Conservation (phyloP, 225 moss, liverwort and hornwort genomes). For the Sphagnum contortum region DNA sequence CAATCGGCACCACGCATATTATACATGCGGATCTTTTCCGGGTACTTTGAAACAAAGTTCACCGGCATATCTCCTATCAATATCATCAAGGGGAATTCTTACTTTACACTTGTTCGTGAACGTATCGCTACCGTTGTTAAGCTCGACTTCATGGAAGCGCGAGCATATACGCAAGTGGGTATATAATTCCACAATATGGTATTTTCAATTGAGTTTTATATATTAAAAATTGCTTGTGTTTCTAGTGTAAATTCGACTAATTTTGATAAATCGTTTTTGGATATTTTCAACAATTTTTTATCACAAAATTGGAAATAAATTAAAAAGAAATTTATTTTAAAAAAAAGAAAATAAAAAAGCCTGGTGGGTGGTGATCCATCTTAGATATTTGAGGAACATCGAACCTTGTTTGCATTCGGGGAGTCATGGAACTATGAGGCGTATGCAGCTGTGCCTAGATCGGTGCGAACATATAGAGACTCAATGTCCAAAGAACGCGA, state of each 20-base stretch:
- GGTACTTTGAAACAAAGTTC: constrained; percentile 55
- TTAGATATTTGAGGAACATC: constrained; percentile 79
- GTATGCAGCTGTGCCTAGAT: constrained; percentile 58
- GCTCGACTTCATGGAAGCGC: constrained; percentile 52
- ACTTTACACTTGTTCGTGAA: constrained; percentile 49
- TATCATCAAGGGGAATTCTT: constrained; percentile 64
- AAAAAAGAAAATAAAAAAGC: too few relatives aligned
- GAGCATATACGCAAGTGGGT: constrained; percentile 53
- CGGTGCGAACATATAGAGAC: constrained; percentile 58
- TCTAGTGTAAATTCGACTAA: too few relatives aligned
- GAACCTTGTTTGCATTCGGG: constrained; percentile 59
- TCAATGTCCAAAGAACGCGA: constrained; percentile 79
- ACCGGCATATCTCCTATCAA: constrained; percentile 60
- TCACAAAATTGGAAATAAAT: too few relatives aligned
- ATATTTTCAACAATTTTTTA: too few relatives aligned
- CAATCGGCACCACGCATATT: constrained; percentile 72
- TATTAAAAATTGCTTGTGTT: too few relatives aligned
- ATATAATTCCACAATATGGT: too few relatives aligned
- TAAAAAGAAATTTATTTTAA: too few relatives aligned
- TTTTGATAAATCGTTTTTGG: too few relatives aligned
- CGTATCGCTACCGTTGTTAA: constrained; percentile 51
- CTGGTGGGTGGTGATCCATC: too few relatives aligned
- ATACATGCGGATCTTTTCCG: constrained; percentile 60
- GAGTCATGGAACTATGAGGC: constrained; percentile 60
- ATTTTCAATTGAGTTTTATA: too few relatives aligned